Conservation (phyloP, 108 stramenopile species). For the Pseudonitzschia delicatissima region DNA sequence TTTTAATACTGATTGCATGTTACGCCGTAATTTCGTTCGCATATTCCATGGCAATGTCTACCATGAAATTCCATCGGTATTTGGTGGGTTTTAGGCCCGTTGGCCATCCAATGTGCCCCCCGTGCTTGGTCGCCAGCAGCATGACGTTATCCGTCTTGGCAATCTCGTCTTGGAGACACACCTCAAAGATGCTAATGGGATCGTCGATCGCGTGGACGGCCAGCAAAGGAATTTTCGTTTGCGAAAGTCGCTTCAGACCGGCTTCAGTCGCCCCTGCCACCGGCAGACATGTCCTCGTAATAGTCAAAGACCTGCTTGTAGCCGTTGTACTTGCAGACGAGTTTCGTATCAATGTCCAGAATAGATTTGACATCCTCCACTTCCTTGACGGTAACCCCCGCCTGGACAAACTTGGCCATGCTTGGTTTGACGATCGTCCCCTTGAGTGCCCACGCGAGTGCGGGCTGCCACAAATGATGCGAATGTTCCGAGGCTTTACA, state of each 20-base stretch:
- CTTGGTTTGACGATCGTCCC: conserved; percentile 18
- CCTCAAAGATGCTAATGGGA: conserved; percentile 63
- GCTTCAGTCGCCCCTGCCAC: conserved; percentile 43
- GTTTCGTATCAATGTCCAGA: not conserved
- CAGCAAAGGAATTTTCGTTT: conserved; percentile 44
- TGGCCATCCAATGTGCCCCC: conserved; percentile 84
- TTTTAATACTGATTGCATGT: not conserved
- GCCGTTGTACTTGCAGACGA: conserved; percentile 57
- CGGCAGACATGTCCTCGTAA: conserved; percentile 70
- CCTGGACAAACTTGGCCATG: not conserved
- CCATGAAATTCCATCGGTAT: conserved; percentile 1
- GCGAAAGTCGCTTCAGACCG: conserved; percentile 15
- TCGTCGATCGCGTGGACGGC: conserved; percentile 73
- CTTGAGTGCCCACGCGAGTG: conserved; percentile 43
- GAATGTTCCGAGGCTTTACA: not conserved
- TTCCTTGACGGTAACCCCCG: not conserved
- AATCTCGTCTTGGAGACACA: conserved; percentile 15
- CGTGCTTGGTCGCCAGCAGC: conserved; percentile 61
- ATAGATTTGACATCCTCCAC: not conserved
- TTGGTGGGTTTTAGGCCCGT: conserved; percentile 30
- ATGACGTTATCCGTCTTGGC: conserved; percentile 35
- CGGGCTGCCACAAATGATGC: not conserved
- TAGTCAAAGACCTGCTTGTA: conserved; percentile 60
- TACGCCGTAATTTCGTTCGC: not conserved
- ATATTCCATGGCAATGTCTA: conserved; percentile 5